These are phyloP conservation scores for Pharus latifolius DNA, from an alignment of 176 grass and related monocot species.

Conservation along the genomic window DNA sequence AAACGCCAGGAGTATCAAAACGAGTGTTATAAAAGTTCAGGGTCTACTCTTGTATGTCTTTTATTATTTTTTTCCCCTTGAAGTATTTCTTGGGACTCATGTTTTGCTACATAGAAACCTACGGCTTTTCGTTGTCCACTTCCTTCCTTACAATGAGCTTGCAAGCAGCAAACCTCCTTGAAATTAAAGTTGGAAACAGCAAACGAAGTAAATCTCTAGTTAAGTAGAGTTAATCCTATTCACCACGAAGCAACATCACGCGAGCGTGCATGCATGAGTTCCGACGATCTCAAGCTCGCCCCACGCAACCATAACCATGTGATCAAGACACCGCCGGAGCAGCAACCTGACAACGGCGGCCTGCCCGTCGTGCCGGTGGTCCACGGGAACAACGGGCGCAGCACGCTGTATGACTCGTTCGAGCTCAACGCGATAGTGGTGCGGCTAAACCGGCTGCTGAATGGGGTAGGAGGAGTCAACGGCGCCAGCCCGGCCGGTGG, in stretches of 20 bases:
- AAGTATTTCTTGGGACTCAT: neutral
- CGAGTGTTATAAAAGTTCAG: no score
- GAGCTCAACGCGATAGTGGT: slow-evolving; percentile 46
- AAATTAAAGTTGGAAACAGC: neutral
- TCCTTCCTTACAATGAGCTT: neutral
- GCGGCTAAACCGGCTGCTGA: slow-evolving; percentile 33
- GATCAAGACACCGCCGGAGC: neutral
- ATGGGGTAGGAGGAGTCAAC: neutral
- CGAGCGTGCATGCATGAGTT: neutral
- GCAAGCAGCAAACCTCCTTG: neutral
- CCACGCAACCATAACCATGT: no score
- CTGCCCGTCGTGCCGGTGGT: neutral
- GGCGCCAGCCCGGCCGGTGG: neutral
- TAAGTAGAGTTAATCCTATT: no score
- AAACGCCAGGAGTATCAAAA: no score
- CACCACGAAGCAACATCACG: neutral
- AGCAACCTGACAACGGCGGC: neutral
- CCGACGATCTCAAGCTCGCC: neutral
- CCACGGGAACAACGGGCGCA: neutral
- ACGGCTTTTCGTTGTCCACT: neutral
- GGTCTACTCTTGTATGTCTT: no score
- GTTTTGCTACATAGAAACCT: neutral
- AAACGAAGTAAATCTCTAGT: no score
- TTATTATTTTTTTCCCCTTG: neutral
- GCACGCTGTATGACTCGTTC: slow-evolving; percentile 58